Evolutionary conservation across 2,329 filamentous ascomycete species (phyloP).

Genomic region (Daldinia sp.): DNA sequence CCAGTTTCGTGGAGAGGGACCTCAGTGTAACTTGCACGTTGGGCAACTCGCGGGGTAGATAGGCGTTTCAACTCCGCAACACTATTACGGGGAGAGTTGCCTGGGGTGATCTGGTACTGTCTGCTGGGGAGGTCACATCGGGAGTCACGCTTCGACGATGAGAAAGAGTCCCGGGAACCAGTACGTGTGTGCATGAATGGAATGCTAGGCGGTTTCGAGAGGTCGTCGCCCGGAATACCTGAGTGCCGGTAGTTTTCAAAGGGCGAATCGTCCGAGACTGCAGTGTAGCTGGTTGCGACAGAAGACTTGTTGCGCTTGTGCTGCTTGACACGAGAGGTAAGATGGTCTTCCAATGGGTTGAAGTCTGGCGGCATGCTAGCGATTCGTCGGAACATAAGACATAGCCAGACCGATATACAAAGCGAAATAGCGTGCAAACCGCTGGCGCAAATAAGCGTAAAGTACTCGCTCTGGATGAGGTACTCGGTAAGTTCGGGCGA

Average conservation of each 20-base stretch:
- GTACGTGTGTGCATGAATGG: constrained; percentile 83
- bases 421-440: constrained; percentile 77
- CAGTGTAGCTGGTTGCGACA: constrained; percentile 56
- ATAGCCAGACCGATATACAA: constrained; percentile 76
- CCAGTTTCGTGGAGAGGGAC: constrained; percentile 56
- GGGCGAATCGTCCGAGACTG: constrained; percentile 52
- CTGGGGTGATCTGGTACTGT: constrained; percentile 60
- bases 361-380: constrained; percentile 85
- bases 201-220: constrained; percentile 63
- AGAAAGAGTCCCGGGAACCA: constrained; percentile 65
- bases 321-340: constrained; percentile 70
- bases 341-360: constrained; percentile 88
- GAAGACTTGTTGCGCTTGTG: constrained; percentile 80
- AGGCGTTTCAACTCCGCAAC: constrained; percentile 57
- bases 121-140: constrained; percentile 62
- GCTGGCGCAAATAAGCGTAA: constrained; percentile 69
- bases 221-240: constrained; percentile 54
- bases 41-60: constrained; percentile 50
- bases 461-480: constrained; percentile 73
- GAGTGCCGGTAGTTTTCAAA: constrained; percentile 55
- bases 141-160: constrained; percentile 61
- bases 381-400: constrained; percentile 83
- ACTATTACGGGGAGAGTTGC: constrained; percentile 54
- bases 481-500: constrained; percentile 63
- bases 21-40: constrained; percentile 59